A percentile compares a stretch with the other conserved stretches of the same genome.
These are phyloP conservation scores for Globisporangium cederbergense DNA, from an alignment of 352 stramenopile species.

Conservation along the genomic window DNA sequence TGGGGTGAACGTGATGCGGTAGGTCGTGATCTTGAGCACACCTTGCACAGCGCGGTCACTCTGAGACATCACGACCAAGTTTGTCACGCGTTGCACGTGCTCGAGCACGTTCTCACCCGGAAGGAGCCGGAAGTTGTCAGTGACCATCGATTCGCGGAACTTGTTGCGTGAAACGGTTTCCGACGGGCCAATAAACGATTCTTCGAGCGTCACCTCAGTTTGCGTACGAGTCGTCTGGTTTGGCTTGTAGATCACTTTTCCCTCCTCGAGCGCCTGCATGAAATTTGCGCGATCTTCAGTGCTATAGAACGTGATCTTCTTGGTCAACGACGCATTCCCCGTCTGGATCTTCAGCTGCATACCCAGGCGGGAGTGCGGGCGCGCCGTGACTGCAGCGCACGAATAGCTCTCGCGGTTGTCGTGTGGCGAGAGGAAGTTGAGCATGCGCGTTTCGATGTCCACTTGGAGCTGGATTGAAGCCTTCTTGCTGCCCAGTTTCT, in stretches of 20 bases:
- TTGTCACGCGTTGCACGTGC: conserved; percentile 81
- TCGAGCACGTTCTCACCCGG: conserved; percentile 72
- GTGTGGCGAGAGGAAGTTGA: conserved; percentile 62
- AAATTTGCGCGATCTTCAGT: conserved; percentile 81
- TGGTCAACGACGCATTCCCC: conserved; percentile 35
- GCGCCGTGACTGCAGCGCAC: neutral
- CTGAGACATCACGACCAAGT: conserved; percentile 80
- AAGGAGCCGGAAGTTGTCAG: conserved; percentile 53
- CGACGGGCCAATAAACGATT: conserved; percentile 27
- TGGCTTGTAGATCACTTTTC: conserved; percentile 75
- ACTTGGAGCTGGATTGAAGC: conserved; percentile 82
- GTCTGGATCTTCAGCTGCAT: conserved; percentile 7
- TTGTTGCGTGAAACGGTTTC: conserved; percentile 30
- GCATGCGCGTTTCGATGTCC: conserved; percentile 77
- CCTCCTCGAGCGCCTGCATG: conserved; percentile 73
- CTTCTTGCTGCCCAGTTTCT: conserved; percentile 80
- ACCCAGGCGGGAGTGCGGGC: neutral
- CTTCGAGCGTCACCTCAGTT: conserved; percentile 27
- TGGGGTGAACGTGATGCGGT: conserved; percentile 77
- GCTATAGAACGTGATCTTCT: conserved; percentile 85
- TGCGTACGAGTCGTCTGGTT: conserved; percentile 10
- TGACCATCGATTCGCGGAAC: conserved; percentile 59
- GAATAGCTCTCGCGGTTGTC: neutral
- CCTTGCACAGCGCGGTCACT: conserved; percentile 80
- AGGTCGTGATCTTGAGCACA: conserved; percentile 84